Conservation (phyloP, 2,329 filamentous ascomycete species). For the Exophiala oligosperma region DNA sequence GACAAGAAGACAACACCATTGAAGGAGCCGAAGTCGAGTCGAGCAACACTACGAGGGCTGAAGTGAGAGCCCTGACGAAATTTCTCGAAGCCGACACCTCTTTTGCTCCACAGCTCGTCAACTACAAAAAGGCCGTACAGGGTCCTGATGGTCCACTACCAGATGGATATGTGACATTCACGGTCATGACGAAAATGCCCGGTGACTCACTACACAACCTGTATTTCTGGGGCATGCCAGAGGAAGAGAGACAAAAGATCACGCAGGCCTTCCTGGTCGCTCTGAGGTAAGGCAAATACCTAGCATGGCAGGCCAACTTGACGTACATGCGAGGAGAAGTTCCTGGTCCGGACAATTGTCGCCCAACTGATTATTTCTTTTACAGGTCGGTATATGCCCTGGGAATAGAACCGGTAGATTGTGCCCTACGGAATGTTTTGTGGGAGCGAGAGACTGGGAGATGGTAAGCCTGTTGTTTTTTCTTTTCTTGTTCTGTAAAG, state of each 20-base stretch:
- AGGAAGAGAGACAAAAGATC: constrained; percentile 19
- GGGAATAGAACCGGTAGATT: constrained; percentile 27
- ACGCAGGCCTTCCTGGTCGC: constrained; percentile 18
- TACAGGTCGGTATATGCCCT: constrained; percentile 22
- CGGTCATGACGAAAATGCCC: constrained; percentile 31
- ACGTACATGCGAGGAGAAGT: not conserved
- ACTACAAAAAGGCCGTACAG: constrained; percentile 25
- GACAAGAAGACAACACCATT: constrained; percentile 2
- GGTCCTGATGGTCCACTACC: constrained; percentile 23
- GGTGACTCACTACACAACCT: constrained; percentile 26
- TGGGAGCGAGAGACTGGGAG: constrained; percentile 23
- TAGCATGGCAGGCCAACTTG: not conserved
- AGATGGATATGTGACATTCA: constrained; percentile 30
- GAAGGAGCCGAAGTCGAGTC: constrained; percentile 16
- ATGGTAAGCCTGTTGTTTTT: constrained; percentile 9
- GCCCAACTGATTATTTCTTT: not conserved
- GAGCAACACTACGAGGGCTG: constrained; percentile 26
- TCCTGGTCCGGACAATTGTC: not conserved
- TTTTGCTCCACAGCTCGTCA: constrained; percentile 27
- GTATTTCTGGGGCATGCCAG: constrained; percentile 28
- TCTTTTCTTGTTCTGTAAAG: not conserved
- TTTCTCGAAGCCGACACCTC: constrained; percentile 21
- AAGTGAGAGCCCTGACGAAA: constrained; percentile 27
- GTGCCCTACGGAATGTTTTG: constrained; percentile 26
- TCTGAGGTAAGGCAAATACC: constrained; percentile 10